Percentiles rank a stretch among this genome's conserved stretches.
Evolutionary conservation across 257 asterid genomes (phyloP).

Genomic region (Penstemon newberryi): DNA sequence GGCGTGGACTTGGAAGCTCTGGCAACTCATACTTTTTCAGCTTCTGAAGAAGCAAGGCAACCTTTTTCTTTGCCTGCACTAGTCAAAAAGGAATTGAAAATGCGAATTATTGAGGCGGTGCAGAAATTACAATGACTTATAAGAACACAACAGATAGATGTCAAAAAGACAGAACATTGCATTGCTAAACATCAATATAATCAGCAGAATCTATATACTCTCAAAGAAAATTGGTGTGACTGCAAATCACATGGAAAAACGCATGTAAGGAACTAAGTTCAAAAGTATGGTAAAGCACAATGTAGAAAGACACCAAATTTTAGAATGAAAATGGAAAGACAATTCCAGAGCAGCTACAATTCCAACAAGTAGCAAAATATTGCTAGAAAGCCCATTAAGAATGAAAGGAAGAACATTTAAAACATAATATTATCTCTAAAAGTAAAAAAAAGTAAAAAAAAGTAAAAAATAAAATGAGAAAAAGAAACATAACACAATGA

Average conservation of each 20-base stretch:
- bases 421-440: background rate
- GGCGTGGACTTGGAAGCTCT: conserved; percentile 90
- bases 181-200: background rate
- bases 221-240: conserved; percentile 3
- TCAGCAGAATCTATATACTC: background rate
- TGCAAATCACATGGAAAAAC: background rate
- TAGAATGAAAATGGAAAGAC: background rate
- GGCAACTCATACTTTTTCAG: conserved; percentile 94
- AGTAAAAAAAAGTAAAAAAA: background rate
- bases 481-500: too few species aligned
- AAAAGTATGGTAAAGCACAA: background rate
- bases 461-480: too few species aligned
- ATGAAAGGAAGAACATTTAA: background rate
- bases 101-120: conserved; percentile 13
- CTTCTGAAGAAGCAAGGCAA: conserved; percentile 91
- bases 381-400: background rate
- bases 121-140: too few species aligned
- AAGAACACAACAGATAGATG: background rate
- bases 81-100: conserved; percentile 31
- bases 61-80: conserved; percentile 95
- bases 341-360: conserved; percentile 11
- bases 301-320: background rate
- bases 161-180: background rate
- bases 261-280: background rate
- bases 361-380: background rate